phyloP scores from a whole-genome alignment of 371 early-diverging fungal species.

The Mucor plumbeus region DNA sequence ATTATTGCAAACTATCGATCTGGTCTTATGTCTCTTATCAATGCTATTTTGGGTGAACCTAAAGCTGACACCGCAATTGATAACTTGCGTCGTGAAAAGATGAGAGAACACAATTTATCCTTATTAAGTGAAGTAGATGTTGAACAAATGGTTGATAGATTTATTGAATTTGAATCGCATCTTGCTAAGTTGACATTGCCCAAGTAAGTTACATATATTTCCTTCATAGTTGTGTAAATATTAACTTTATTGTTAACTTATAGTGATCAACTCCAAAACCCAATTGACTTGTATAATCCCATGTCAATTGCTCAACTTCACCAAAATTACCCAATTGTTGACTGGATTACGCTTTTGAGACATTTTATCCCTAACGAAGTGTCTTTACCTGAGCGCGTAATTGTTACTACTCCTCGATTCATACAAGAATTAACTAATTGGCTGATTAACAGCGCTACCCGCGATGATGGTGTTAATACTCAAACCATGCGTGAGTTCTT shows the following conservation, averaged over 20 bases:
- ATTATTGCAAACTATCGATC: conserved; percentile 37
- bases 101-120: conserved; percentile 11
- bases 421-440: conserved; percentile 17
- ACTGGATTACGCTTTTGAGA: conserved; percentile 28
- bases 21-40: conserved; percentile 33
- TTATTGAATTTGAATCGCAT: conserved; percentile 56
- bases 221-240: background rate
- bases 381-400: conserved; percentile 15
- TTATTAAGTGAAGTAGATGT: conserved; percentile 19
- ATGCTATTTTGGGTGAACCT: conserved; percentile 20
- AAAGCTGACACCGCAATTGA: background rate
- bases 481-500: conserved; percentile 24
- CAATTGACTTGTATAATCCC: conserved; percentile 58
- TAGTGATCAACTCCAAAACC: conserved; percentile 48
- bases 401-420: conserved; percentile 16
- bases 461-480: conserved; percentile 6
- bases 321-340: conserved; percentile 28
- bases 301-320: conserved; percentile 43
- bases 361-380: conserved; percentile 11
- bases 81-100: conserved; percentile 9
- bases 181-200: conserved; percentile 45
- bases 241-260: background rate
- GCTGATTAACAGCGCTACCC: conserved; percentile 11
- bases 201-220: conserved; percentile 11
- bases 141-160: conserved; percentile 37